Evolutionary conservation across 2,329 filamentous ascomycete genomes (phyloP).

Genomic region (Ascomycota sp.): DNA sequence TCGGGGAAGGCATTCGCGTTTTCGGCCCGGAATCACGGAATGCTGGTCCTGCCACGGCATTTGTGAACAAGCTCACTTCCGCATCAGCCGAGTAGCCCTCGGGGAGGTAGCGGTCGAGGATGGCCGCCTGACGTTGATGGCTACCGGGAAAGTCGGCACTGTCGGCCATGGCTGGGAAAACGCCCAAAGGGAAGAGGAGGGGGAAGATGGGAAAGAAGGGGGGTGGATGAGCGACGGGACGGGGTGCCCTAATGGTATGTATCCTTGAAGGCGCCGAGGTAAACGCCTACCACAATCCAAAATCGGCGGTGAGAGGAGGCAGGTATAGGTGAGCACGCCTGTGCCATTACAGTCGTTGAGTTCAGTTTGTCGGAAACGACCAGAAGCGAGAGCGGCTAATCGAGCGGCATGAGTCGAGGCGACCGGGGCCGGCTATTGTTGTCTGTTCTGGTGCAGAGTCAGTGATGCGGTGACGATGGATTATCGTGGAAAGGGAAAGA

Average conservation of each 20-base stretch:
- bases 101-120: constrained; percentile 16
- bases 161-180: constrained; percentile 8
- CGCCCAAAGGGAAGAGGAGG: no score
- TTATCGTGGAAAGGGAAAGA: no score
- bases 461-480: no score
- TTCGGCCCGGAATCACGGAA: neutral
- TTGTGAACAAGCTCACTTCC: constrained; percentile 12
- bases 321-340: neutral
- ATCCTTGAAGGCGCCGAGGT: neutral
- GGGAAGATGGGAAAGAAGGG: no score
- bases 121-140: constrained; percentile 13
- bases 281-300: neutral
- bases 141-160: constrained; percentile 8
- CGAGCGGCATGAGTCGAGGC: no score
- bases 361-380: no score
- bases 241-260: neutral
- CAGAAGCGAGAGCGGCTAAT: no score
- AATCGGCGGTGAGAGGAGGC: neutral
- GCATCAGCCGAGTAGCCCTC: constrained; percentile 19
- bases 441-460: no score
- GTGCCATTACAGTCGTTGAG: neutral
- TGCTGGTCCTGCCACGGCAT: constrained; percentile 3
- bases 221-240: neutral
- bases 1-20: constrained; percentile 1
- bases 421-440: no score